Base-by-base conservation (phyloP, 1,284 basidiomycete species). In the Hortiboletus rubellus region DNA sequence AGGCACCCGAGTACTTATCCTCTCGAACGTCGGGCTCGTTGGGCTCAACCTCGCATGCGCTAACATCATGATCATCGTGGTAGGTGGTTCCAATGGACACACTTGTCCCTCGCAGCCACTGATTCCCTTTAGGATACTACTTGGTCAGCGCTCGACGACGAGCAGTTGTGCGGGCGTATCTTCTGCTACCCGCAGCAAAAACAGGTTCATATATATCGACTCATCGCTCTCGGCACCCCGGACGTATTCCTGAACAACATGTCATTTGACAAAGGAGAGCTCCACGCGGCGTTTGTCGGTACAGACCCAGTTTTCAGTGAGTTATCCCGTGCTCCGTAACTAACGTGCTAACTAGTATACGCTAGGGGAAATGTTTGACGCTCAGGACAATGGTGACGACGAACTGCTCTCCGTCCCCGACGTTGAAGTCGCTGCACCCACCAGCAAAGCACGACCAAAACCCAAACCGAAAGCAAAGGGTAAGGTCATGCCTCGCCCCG, bases 141-240 rank as follows among this genome's bases (percentile, higher is more conserved):
- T 0, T 68, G 67, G 64, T 66, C 63, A 0, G 62, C 54, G 2
- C 58, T 59, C 6, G 60, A 66, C 12, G 56, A 63, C 5, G 44
- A 53, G 8, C 66, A 69, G 50, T 52, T 65, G 7, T 34, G 55
- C 0, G 65, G 66, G 6, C 48, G 63, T 0, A 46, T 68, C 2
- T 60, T 47, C 43, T 53, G 63, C 2, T 46, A 42, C 14, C 60
- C 59, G 0, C 66, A 70, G 47, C 8, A 34, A 7, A 66, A 66
- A 46, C 51, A 49, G 8, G 65, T 66, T 2, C 40, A 52, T 7
- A 33, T 62, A 4, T 66, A 66, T 43, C 33, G 51, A 0, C 50
- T 68, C 1, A 49, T 68, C 27, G 52, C 54, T 1, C 9, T 47
- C 1, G 14, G 41, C 0, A 61, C 58, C 1, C 58, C 49, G 0